phyloP scores from a whole-genome alignment of 2,329 filamentous ascomycete genomes.

The Magnaporthiopsis poae region DNA sequence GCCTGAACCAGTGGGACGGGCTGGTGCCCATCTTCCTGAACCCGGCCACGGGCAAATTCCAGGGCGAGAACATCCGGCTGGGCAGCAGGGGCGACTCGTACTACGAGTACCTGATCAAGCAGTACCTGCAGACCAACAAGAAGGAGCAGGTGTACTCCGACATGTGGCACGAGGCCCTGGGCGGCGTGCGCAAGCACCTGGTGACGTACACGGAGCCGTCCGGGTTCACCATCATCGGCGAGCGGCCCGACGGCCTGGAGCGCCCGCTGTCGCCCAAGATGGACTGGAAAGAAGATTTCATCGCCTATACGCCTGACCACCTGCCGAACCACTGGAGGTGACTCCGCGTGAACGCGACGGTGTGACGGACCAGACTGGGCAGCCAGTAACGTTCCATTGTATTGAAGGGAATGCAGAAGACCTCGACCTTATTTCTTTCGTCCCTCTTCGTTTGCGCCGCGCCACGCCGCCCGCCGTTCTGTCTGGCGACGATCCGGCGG shows the following conservation, averaged over 20 bases:
- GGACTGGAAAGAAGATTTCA: too few species aligned
- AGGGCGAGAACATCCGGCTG: constrained; percentile 75
- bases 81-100: constrained; percentile 94
- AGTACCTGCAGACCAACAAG: constrained; percentile 86
- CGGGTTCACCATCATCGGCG: constrained; percentile 79
- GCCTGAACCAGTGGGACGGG: constrained; percentile 73
- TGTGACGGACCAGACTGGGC: too few species aligned
- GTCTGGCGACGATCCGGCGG: constrained; percentile 27
- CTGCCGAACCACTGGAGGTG: too few species aligned
- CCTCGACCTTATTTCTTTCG: too few species aligned
- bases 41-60: constrained; percentile 67
- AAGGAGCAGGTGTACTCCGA: constrained; percentile 78
- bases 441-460: too few species aligned
- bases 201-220: constrained; percentile 76
- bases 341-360: too few species aligned
- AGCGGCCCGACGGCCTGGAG: constrained; percentile 65
- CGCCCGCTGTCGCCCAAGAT: constrained; percentile 71
- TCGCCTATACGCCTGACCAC: too few species aligned
- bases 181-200: constrained; percentile 81
- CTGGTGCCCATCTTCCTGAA: constrained; percentile 87
- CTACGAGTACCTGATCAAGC: constrained; percentile 98
- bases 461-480: constrained; percentile 29
- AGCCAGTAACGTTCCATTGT: too few species aligned
- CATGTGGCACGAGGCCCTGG: constrained; percentile 83
- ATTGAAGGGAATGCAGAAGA: too few species aligned